Percentiles rank a stretch among this genome's conserved stretches.
Evolutionary conservation across 257 asterid genomes (phyloP).

Genomic region (Solanum chmielewskii): DNA sequence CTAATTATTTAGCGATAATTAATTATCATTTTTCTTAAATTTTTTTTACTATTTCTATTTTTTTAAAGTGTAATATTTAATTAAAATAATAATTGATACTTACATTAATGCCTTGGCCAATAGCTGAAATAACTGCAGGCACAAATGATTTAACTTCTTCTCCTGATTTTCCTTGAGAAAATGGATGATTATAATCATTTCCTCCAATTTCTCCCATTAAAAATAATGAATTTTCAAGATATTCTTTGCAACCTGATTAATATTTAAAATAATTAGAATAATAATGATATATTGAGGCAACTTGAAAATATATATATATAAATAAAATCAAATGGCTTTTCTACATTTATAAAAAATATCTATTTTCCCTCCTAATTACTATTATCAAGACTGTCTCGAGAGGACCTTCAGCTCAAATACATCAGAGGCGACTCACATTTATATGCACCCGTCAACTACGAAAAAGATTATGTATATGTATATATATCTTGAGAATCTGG

Average conservation of each 20-base stretch:
- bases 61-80: background rate
- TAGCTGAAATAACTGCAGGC: background rate
- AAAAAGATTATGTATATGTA: no score
- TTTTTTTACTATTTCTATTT: background rate
- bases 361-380: background rate
- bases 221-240: background rate
- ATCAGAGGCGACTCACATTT: no score
- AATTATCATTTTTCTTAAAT: background rate
- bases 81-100: background rate
- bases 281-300: background rate
- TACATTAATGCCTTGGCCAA: background rate
- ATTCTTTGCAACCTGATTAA: background rate
- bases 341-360: no score
- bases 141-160: background rate
- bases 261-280: background rate
- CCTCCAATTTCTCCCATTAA: conserved; percentile 25
- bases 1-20: background rate
- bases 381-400: background rate
- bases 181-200: conserved; percentile 17
- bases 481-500: no score
- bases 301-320: background rate
- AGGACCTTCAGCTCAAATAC: no score
- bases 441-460: no score
- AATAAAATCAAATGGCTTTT: background rate
- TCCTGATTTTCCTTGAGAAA: background rate